Evolutionary conservation across 257 asterid species (phyloP), one percentile per base, ranked within the genome.

Genomic region (Solanum ossicruentum): DNA sequence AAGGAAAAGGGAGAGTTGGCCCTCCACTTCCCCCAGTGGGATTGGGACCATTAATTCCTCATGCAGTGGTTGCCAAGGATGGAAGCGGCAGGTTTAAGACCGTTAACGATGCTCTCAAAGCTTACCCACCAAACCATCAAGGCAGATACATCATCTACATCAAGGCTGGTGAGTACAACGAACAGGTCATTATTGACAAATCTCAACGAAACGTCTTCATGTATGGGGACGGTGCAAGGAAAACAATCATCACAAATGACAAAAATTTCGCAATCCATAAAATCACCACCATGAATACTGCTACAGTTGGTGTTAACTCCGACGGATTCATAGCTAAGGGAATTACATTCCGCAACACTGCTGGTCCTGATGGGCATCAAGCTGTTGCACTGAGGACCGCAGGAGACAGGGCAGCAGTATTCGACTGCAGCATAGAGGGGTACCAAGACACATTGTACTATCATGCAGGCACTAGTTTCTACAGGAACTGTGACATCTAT

Each of bases 141-240:
- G 95, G 96, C 3, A 89, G 97, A 73, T 95, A 82, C 88, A 56
- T 87, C 15, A 91, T 95, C 60, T 86, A 95, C 36, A 91, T 95
- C 58, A 94, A 92, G 89, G 95, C 93, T 1, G 99, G 99, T 2
- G 83, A 92, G 17, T 94, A 94, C 23, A 26, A 70, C 0, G 99
- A 95, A 86, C 86, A 87, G 26, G 88, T 95, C 43, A 61, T 87
- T 3, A 82, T 95, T 11, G 93, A 87, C 57, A 93, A 89, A 83
- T 84, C 81, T 23, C 89, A 92, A 89, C 66, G 85, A 2, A 91
- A 93, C 2, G 80, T 94, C 49, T 91, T 87, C 83, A 92, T 95
- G 49, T 95, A 94, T 12, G 98, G 99, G n/a, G 99, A 95, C 32
- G 98, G 98, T 61, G 87, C 93, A 4, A 91, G 90, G 21, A 94